Evolutionary conservation across 2,329 filamentous ascomycete species (phyloP), one percentile per base, ranked within the genome.

Genomic region (Talaromyces sp.): DNA sequence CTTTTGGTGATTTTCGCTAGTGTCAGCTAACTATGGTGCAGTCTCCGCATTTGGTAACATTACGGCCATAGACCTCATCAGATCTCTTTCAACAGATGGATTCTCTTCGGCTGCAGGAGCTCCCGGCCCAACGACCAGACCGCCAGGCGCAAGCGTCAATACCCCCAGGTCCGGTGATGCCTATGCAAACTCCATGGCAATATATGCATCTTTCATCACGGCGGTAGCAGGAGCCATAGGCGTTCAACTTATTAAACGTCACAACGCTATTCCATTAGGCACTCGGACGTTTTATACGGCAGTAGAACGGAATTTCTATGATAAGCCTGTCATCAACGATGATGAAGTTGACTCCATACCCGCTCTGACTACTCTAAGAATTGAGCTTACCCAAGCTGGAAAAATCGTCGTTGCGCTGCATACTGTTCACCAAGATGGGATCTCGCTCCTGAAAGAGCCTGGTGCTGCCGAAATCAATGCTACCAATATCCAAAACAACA

Each of bases 191-290:
- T 72, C 70, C 25, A 72, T 70, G 39, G 72, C 74, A 5, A 74
- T 79, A 28, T 77, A 78, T 64, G 70, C 72, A 16, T 72, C 76
- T 16, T 77, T 79, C 58, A 72, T 77, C 42, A 77, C 75, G 37
- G 75, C 77, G 5, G 69, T 78, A 25, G 73, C 74, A 12, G 76
- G 72, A 8, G 68, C 72, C 60, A 66, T 79, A 25, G 72, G 72
- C 40, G 67, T 78, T 8, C 73, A 76, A 62, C 66, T 78, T 31
- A 70, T 73, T 55, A 72, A 73, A 56, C 69, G 67, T 28, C 69
- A 74, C 61, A 71, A 69, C 54, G 76, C 74, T 37, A 71, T 78
- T 37, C 77, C 77, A 1, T 70, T 79, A 9, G 77, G 77, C 6
- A 74, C 75, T 58, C 74, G 77, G 33, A 76, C 76, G 16, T 67